These are phyloP conservation scores for Phaffia rhodozyma DNA, from an alignment of 1,284 basidiomycete genomes.

Conservation along the genomic window DNA sequence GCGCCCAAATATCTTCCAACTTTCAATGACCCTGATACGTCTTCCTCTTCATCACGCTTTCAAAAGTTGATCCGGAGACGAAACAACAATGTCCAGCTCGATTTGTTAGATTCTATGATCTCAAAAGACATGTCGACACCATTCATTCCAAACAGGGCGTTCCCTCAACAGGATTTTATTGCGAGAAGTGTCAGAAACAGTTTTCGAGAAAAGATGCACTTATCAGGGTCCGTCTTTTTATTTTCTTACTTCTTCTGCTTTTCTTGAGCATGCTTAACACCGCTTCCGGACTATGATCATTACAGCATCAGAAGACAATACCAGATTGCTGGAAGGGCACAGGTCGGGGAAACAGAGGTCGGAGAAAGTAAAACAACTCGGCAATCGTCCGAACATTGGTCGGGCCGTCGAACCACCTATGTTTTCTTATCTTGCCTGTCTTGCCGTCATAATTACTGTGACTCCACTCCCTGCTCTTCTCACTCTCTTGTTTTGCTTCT, in stretches of 20 bases:
- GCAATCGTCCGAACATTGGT: too few species aligned
- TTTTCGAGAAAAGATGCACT: conserved; percentile 18
- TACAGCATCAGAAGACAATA: conserved; percentile 14
- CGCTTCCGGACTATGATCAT: not conserved
- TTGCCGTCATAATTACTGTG: too few species aligned
- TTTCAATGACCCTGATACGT: not conserved
- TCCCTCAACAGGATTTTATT: conserved; percentile 1
- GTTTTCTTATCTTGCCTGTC: too few species aligned
- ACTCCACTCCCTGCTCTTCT: too few species aligned
- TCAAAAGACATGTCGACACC: conserved; percentile 11
- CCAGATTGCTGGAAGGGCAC: conserved; percentile 6
- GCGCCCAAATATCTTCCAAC: too few species aligned
- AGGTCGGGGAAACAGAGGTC: too few species aligned
- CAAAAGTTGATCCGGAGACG: conserved; percentile 2
- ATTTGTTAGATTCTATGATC: conserved; percentile 12
- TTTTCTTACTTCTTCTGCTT: too few species aligned
- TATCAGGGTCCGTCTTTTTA: conserved; percentile 3
- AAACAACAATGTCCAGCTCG: not conserved
- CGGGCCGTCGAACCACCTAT: too few species aligned
- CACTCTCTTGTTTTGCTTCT: too few species aligned
- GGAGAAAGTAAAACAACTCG: too few species aligned
- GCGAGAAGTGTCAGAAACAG: conserved; percentile 1
- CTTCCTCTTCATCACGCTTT: not conserved
- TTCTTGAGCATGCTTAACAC: not conserved
- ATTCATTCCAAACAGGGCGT: not conserved